phyloP scores from a whole-genome alignment of 805 yeast species.

The Nakazawaea wickerhamii region DNA sequence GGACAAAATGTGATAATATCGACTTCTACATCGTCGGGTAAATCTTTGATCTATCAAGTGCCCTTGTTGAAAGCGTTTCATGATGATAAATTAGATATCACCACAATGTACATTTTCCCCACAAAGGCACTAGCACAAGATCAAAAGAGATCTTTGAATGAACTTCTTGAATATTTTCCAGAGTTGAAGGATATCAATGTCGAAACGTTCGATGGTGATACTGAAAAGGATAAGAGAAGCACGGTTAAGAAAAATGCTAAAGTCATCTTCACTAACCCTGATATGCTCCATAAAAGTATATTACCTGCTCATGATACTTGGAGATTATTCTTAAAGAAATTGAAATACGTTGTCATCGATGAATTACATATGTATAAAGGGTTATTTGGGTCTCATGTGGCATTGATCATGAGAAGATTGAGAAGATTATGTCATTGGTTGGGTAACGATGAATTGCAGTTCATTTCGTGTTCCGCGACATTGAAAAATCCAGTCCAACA shows the following conservation, averaged over 20 bases:
- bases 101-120: conserved; percentile 88
- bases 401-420: conserved; percentile 75
- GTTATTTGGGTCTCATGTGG: conserved; percentile 88
- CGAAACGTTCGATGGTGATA: conserved; percentile 93
- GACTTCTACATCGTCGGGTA: conserved; percentile 96
- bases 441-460: conserved; percentile 51
- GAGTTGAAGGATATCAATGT: conserved; percentile 41
- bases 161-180: conserved; percentile 47
- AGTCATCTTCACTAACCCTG: conserved; percentile 92
- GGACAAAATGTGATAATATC: conserved; percentile 75
- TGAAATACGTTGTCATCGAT: conserved; percentile 75
- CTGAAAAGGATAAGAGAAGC: conserved; percentile 51
- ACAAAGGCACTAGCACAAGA: conserved; percentile 98
- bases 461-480: conserved; percentile 93
- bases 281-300: conserved; percentile 80
- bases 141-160: conserved; percentile 76
- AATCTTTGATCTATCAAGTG: conserved; percentile 85
- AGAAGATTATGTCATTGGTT: conserved; percentile 53
- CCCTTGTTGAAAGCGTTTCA: conserved; percentile 61
- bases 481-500: conserved; percentile 67
- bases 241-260: conserved; percentile 58
- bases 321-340: conserved; percentile 58
- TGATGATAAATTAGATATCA: conserved; percentile 33
- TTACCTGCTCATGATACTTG: conserved; percentile 75
- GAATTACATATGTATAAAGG: conserved; percentile 87